Conservation (phyloP, 2,329 filamentous ascomycete species). For the Nemania sp. region DNA sequence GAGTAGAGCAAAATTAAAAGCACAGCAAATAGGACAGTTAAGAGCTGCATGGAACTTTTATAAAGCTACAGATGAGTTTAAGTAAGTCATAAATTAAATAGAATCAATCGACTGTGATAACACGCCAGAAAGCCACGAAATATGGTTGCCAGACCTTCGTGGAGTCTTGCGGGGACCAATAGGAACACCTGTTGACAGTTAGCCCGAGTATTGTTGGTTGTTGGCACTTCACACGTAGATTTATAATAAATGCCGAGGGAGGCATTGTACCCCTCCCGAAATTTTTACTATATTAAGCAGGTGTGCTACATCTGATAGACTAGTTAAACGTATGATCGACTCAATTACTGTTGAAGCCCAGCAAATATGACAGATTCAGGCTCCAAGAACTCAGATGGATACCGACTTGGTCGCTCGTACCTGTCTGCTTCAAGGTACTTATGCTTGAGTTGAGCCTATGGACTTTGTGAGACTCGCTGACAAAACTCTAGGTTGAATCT, state of each 20-base stretch:
- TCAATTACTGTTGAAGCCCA: not conserved
- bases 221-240: not conserved
- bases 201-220: not conserved
- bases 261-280: not conserved
- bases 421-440: slow-evolving; percentile 28
- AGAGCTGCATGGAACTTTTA: not conserved
- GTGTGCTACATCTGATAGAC: not conserved
- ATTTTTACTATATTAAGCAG: not conserved
- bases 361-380: slow-evolving; percentile 7
- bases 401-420: slow-evolving; percentile 28
- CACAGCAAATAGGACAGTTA: not conserved
- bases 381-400: slow-evolving; percentile 23
- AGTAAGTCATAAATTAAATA: too few species aligned
- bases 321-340: not conserved
- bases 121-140: too few species aligned
- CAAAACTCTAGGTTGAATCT: slow-evolving; percentile 27
- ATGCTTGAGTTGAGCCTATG: not conserved
- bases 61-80: too few species aligned
- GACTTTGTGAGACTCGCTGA: not conserved
- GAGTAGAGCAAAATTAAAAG: not conserved
- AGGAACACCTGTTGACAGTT: not conserved
- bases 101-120: too few species aligned
- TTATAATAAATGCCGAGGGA: not conserved
- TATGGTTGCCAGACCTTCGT: not conserved
- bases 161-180: not conserved